Conservation (phyloP, 2,329 filamentous ascomycete species). For the Raffaelea deltoideospora region DNA sequence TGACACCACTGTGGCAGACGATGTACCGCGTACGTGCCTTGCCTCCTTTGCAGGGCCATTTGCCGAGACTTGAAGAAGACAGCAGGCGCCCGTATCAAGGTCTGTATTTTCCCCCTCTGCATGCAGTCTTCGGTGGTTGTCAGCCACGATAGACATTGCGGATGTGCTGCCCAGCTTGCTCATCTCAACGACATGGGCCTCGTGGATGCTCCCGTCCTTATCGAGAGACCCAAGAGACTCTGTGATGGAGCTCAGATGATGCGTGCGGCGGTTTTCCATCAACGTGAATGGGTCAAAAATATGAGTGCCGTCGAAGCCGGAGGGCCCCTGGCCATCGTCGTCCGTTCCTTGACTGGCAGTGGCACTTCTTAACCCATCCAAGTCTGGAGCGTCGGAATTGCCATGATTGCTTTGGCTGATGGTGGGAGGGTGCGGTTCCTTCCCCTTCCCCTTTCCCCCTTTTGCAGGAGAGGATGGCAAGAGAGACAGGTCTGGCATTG, state of each 20-base stretch:
- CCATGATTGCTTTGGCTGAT: too few relatives aligned
- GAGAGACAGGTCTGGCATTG: too few relatives aligned
- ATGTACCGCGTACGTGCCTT: background rate
- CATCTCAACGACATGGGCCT: slow-evolving; percentile 9
- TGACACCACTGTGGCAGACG: background rate
- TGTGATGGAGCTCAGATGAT: background rate
- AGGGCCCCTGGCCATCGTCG: too few relatives aligned
- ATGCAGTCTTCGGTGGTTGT: background rate
- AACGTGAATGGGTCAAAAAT: too few relatives aligned
- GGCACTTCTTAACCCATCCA: too few relatives aligned
- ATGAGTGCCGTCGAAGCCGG: too few relatives aligned
- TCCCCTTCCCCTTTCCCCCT: too few relatives aligned
- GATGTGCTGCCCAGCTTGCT: slow-evolving; percentile 1
- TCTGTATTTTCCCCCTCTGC: background rate
- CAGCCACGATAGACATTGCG: background rate
- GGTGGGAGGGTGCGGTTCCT: too few relatives aligned
- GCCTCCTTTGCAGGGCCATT: background rate
- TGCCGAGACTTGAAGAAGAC: background rate
- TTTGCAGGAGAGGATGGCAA: too few relatives aligned
- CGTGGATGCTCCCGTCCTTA: slow-evolving; percentile 12
- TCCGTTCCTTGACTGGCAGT: too few relatives aligned
- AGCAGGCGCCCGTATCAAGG: background rate
- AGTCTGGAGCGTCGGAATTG: too few relatives aligned
- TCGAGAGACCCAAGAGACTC: slow-evolving; percentile 7
- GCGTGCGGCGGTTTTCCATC: background rate